Percentiles rank a stretch among this genome's conserved stretches.
These are phyloP conservation scores for Pholiota conissans DNA, from an alignment of 768 basidiomycete species.

Conservation along the genomic window DNA sequence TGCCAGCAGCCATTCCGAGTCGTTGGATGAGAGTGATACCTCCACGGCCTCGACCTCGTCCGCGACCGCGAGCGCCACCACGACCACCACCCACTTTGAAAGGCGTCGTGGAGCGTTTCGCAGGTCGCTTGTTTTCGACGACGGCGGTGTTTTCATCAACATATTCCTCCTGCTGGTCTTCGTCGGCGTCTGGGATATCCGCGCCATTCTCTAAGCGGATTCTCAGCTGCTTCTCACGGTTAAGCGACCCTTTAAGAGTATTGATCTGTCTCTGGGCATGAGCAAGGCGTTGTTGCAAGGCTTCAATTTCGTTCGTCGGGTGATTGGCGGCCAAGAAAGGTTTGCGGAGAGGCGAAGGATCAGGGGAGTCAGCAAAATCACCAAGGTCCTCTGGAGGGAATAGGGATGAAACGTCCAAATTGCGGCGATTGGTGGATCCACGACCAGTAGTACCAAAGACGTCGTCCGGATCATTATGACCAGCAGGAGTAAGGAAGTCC, in stretches of 20 bases:
- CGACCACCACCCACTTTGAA: slow-evolving; percentile 54
- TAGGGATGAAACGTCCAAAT: slow-evolving; percentile 42
- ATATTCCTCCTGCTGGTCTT: slow-evolving; percentile 40
- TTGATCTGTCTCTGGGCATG: slow-evolving; percentile 86
- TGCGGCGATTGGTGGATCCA: slow-evolving; percentile 62
- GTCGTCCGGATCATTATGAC: slow-evolving; percentile 58
- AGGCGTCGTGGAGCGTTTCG: slow-evolving; percentile 46
- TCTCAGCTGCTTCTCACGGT: slow-evolving; percentile 81
- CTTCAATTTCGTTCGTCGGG: slow-evolving; percentile 79
- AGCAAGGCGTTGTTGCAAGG: slow-evolving; percentile 75
- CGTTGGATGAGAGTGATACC: slow-evolving; percentile 60
- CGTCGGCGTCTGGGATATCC: slow-evolving; percentile 40
- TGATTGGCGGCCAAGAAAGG: slow-evolving; percentile 73
- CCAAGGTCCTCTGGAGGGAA: slow-evolving; percentile 42
- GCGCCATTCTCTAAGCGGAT: slow-evolving; percentile 40
- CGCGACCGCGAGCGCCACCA: slow-evolving; percentile 46
- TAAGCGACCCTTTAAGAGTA: slow-evolving; percentile 76
- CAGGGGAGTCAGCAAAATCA: slow-evolving; percentile 60
- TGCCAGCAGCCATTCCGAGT: slow-evolving; percentile 57
- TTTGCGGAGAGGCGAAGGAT: slow-evolving; percentile 49
- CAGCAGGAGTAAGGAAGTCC: slow-evolving; percentile 60
- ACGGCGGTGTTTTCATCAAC: slow-evolving; percentile 46
- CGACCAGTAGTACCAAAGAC: slow-evolving; percentile 63
- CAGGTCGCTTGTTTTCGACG: slow-evolving; percentile 34
- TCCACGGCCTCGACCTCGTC: slow-evolving; percentile 48